Percentiles rank a stretch among this genome's conserved stretches.
Conservation (phyloP, 345 rosid genomes). For the Rhodamnia argentea region DNA sequence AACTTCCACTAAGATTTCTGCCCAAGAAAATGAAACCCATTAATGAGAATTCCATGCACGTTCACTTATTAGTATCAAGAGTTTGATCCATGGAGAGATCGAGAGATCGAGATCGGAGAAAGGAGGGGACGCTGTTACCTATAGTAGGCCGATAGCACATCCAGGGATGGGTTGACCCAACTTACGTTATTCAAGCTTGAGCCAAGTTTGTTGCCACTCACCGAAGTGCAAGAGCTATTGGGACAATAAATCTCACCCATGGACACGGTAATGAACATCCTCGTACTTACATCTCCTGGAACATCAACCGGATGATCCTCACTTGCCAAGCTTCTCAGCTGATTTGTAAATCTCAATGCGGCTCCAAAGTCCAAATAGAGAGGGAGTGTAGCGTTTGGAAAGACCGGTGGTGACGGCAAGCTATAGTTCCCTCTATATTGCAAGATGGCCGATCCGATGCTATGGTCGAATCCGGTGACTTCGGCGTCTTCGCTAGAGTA, state of each 20-base stretch:
- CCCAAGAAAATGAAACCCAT: neutral
- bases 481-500: neutral
- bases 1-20: neutral
- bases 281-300: neutral
- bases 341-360: neutral
- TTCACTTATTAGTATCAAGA: neutral
- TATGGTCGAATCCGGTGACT: neutral
- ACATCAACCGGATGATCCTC: constrained; percentile 3
- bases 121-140: neutral
- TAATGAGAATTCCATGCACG: neutral
- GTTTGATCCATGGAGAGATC: neutral
- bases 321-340: constrained; percentile 2
- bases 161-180: constrained; percentile 2
- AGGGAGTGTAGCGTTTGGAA: neutral
- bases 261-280: constrained; percentile 1
- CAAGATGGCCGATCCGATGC: neutral
- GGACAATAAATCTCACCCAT: neutral
- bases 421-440: neutral
- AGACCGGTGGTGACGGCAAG: neutral
- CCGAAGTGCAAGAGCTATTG: neutral
- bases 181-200: constrained; percentile 10
- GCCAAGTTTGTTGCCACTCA: neutral
- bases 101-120: neutral
- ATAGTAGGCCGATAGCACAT: constrained; percentile 1
- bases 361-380: neutral